These are phyloP conservation scores for Platanthera guangdongensis DNA, from an alignment of 106 monocot species.

Conservation along the genomic window DNA sequence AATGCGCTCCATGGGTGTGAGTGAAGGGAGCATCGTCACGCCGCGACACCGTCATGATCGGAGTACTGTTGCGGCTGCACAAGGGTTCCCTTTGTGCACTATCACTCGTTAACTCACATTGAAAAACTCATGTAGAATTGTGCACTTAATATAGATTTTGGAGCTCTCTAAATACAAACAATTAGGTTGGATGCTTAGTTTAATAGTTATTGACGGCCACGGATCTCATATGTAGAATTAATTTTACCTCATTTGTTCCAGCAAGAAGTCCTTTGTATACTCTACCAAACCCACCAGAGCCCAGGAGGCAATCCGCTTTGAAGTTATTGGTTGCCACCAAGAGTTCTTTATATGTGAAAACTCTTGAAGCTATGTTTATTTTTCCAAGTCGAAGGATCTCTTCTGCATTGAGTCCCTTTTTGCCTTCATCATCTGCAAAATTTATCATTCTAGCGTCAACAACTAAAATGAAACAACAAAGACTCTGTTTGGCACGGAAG, in stretches of 20 bases:
- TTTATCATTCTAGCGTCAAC: neutral
- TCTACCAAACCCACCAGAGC: constrained; percentile 18
- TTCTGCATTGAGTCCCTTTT: neutral
- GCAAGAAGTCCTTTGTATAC: constrained; percentile 16
- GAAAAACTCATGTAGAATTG: too few species aligned
- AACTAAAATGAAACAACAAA: neutral
- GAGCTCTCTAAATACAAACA: too few species aligned
- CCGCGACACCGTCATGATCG: too few species aligned
- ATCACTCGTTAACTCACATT: too few species aligned
- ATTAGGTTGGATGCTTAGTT: too few species aligned
- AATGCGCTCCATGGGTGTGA: too few species aligned
- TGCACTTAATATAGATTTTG: too few species aligned
- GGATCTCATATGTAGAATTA: neutral
- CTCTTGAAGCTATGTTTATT: constrained; percentile 6
- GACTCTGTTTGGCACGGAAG: too few species aligned
- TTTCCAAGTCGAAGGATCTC: constrained; percentile 13
- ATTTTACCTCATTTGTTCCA: constrained; percentile 9
- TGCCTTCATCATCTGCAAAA: neutral
- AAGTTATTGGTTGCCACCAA: constrained; percentile 8
- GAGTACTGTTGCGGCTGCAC: too few species aligned
- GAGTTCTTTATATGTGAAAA: constrained; percentile 11
- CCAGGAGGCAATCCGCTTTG: constrained; percentile 4
- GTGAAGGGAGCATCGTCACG: too few species aligned
- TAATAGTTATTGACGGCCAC: too few species aligned
- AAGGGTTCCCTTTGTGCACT: too few species aligned